Base-by-base conservation (phyloP, 805 yeast genomes). In the Myxozyma sirexii region DNA sequence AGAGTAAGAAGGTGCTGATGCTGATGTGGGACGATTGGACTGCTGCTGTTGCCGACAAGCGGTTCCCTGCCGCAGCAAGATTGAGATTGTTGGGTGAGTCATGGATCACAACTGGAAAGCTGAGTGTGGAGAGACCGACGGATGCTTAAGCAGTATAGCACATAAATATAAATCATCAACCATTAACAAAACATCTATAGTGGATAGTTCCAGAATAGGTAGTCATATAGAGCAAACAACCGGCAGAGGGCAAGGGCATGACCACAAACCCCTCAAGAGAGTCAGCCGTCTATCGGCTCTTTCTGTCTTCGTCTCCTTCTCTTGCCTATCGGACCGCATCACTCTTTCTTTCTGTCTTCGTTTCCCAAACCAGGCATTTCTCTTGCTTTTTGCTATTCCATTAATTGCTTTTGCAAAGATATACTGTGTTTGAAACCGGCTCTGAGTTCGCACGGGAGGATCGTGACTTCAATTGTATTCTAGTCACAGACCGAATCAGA, bases 81-180 rank as follows among this genome's bases (percentile, higher is more conserved):
- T 74, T 94, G 57, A 74, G 83, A 53, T 80, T 93, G 4, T 72
- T 90, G 29, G 92, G 92, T 2, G 97, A 93, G 68, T 96, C 89
- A 50, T 90, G 93, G 88, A 63, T 70, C 12, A 68, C 70, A 1
- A 74, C 74, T 0, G 84, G 87, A 0, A 71, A 59, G 17, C 69
- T 87, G 12, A 77, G 79, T n/a, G 60, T 75, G 8, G 72, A 81
- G 45, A 79, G 79, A 56, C 74, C 71, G 19, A 77, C 82, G 82
- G 82, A 76, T 44, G 44, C 54, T 1, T 72, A 63, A 29, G 21
- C 24, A 17, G 7, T 3, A 13, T 2, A 13, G 37, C 13, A 13
- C 15, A 37, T n/a, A n/a, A 37, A 7, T 21, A 15, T 21, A 10
- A 42, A 12, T 26, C 13, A 29, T n/a, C 33, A 29, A 29, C 33